Evolutionary conservation across 1,284 basidiomycete genomes (phyloP).

Genomic region (Ganoderma resinaceum): DNA sequence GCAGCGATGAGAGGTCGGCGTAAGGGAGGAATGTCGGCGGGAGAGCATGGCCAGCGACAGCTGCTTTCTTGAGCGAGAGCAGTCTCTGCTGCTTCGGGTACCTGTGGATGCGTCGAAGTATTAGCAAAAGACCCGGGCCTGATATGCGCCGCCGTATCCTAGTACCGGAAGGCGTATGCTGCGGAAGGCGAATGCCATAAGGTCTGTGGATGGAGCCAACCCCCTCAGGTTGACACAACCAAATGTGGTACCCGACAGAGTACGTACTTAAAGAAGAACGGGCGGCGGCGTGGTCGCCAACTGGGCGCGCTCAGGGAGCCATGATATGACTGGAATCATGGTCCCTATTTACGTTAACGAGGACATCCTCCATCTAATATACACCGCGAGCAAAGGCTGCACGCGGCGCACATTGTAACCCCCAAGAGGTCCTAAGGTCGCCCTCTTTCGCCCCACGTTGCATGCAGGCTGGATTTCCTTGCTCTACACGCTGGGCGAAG

Average conservation of each 20-base stretch:
- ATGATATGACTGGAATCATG: too few species aligned
- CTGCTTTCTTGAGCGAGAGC: constrained; percentile 78
- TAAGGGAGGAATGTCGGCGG: constrained; percentile 76
- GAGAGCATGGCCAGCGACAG: constrained; percentile 66
- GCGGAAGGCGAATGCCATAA: neutral
- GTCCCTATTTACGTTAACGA: too few species aligned
- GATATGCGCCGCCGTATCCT: neutral
- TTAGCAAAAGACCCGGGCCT: neutral
- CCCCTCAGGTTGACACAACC: too few species aligned
- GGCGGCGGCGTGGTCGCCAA: too few species aligned
- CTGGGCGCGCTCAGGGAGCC: too few species aligned
- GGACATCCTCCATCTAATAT: neutral
- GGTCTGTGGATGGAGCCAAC: too few species aligned
- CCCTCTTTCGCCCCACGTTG: too few species aligned
- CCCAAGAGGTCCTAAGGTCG: too few species aligned
- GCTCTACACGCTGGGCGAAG: too few species aligned
- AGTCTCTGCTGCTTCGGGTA: constrained; percentile 92
- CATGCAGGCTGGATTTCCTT: too few species aligned
- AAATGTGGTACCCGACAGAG: too few species aligned
- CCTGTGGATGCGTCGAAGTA: constrained; percentile 47
- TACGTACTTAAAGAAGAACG: too few species aligned
- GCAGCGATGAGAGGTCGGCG: constrained; percentile 59
- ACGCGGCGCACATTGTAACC: neutral
- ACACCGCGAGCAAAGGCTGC: neutral
- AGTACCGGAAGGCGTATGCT: neutral